These are phyloP conservation scores for Penicillium diatomitis DNA, from an alignment of 495 filamentous ascomycete species.

Conservation along the genomic window DNA sequence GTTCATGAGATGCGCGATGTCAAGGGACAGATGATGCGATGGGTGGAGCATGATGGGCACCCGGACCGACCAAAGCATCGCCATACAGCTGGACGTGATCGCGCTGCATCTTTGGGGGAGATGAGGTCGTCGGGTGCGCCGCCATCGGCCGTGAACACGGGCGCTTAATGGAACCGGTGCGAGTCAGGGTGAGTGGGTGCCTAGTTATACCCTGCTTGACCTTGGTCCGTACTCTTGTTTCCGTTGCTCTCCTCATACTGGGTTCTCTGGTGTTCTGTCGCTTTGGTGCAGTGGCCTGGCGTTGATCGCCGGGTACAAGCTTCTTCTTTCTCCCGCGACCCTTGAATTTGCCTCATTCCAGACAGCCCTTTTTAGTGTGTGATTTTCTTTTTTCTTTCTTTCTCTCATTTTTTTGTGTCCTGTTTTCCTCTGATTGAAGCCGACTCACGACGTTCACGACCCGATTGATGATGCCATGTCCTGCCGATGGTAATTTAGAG, in stretches of 20 bases:
- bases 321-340: too few relatives aligned
- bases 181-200: too few relatives aligned
- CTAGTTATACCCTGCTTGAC: too few relatives aligned
- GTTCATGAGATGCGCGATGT: constrained; percentile 36
- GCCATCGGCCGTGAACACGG: background rate
- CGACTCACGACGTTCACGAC: constrained; percentile 18
- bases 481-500: background rate
- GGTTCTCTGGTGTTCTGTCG: background rate
- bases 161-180: background rate
- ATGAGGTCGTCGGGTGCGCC: background rate
- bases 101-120: constrained; percentile 10
- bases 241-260: background rate
- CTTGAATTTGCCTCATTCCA: background rate
- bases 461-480: constrained; percentile 1
- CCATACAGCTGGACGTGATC: constrained; percentile 11
- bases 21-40: constrained; percentile 32
- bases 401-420: background rate
- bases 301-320: too few relatives aligned
- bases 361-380: background rate
- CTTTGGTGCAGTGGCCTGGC: background rate
- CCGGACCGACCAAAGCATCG: constrained; percentile 12
- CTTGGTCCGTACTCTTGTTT: too few relatives aligned
- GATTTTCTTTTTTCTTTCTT: background rate
- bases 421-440: constrained; percentile 12
- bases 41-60: constrained; percentile 28